Base-by-base conservation (phyloP, 768 basidiomycete genomes). In the Boletus sensibilis region DNA sequence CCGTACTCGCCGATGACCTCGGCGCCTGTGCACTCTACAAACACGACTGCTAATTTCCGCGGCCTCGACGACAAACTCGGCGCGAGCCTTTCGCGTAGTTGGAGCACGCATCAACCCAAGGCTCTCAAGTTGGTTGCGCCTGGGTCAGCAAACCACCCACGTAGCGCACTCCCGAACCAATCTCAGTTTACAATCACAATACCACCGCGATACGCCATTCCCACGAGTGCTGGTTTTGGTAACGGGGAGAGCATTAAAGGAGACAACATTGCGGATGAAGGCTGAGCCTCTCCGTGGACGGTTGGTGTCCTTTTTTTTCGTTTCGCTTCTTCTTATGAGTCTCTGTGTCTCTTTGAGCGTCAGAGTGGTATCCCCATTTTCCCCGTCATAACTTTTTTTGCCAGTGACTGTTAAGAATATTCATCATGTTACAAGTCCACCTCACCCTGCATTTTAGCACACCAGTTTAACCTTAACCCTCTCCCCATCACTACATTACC, bases 1-100 rank as follows among this genome's bases (percentile, higher is more conserved):
- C 77, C 87, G 13, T 83, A 82, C 66, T 86, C 88, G 40, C 87
- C 90, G 10, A 76, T 84, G 71, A 67, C 67, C 31, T 57, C 67
- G 57, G 73, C 61, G 57, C 75, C 55, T 4, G 54, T 54, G 14
- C 63, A 60, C 18, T 58, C 71, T 53, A 43, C 37, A 31, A 58
- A 54, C 9, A 18, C 23, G 35, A 14, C 38, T 34, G 20, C 56
- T 55, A 31, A 50, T 67, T 39, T 65, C 54, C 41, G 73, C 73
- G 43, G 51, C 9, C 23, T 48, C 31, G 80, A 79, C 31, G 85
- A 87, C 57, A 76, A 76, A 58, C 75, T 85, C 9, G 78, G 74
- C 9, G 80, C 72, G 21, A 75, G 79, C 67, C 73, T 90, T 29
- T 85, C 83, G 18, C 80, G 88, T 55, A 81, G 80, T 58, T 78